Evolutionary conservation across 2,329 filamentous ascomycete species (phyloP).

Genomic region (Hypoxylon sp.): DNA sequence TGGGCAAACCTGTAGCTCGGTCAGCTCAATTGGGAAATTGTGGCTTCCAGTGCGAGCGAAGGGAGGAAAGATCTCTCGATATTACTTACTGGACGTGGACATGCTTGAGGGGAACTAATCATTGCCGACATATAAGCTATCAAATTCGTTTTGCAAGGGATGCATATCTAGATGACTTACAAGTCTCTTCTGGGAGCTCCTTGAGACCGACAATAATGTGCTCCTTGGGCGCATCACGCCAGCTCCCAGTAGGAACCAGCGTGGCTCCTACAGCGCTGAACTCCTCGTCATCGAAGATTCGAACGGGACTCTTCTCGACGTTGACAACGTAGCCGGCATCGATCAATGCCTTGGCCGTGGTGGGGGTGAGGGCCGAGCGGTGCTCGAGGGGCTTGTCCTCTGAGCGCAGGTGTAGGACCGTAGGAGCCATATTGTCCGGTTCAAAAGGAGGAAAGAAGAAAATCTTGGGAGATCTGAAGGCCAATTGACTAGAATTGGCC

Average conservation of each 20-base stretch:
- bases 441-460: not conserved
- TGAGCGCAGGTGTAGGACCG: constrained; percentile 68
- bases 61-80: not conserved
- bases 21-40: not conserved
- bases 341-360: constrained; percentile 71
- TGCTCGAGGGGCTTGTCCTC: constrained; percentile 73
- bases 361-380: constrained; percentile 61
- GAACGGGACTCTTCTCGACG: constrained; percentile 76
- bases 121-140: constrained; percentile 10
- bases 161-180: constrained; percentile 55
- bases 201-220: constrained; percentile 83
- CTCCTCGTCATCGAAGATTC: constrained; percentile 75
- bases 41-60: not conserved
- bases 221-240: constrained; percentile 76
- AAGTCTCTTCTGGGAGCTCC: constrained; percentile 80
- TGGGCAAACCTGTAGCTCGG: constrained; percentile 69
- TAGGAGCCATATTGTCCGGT: constrained; percentile 52
- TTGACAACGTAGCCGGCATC: constrained; percentile 78
- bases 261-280: constrained; percentile 75
- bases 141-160: constrained; percentile 1
- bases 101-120: constrained; percentile 76
- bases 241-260: constrained; percentile 76
- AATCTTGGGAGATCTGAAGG: not conserved
- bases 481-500: constrained; percentile 16
- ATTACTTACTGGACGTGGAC: constrained; percentile 69